Conservation (phyloP, 768 basidiomycete species). For the Agrocybe chaxingu region DNA sequence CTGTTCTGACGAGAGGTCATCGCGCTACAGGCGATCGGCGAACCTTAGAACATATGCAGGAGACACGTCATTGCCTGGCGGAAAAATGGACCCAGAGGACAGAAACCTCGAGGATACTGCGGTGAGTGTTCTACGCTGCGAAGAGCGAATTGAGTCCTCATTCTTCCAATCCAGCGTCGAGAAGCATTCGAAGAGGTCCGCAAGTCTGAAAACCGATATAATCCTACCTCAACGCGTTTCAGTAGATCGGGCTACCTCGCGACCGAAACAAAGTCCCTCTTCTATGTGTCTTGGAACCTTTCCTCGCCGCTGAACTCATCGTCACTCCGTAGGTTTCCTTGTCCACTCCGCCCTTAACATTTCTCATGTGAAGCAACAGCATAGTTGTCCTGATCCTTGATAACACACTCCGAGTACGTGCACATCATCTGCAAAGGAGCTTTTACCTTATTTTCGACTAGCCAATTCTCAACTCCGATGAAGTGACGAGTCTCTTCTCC, state of each 20-base stretch:
- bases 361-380: conserved; percentile 31
- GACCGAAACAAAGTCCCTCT: conserved; percentile 70
- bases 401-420: conserved; percentile 61
- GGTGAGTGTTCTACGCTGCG: conserved; percentile 38
- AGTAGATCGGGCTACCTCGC: conserved; percentile 77
- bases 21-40: conserved; percentile 61
- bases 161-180: conserved; percentile 48
- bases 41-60: conserved; percentile 76
- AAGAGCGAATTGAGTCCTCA: neutral
- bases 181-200: conserved; percentile 89
- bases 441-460: conserved; percentile 22
- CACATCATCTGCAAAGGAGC: neutral
- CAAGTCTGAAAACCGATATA: neutral
- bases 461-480: conserved; percentile 77
- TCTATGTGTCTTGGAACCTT: conserved; percentile 77
- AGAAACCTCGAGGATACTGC: conserved; percentile 74
- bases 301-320: conserved; percentile 66
- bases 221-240: neutral
- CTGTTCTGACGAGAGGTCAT: neutral
- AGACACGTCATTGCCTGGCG: conserved; percentile 87
- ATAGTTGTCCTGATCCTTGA: conserved; percentile 86
- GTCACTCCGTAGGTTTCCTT: conserved; percentile 76
- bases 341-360: neutral
- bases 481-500: conserved; percentile 82
- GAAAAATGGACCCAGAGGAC: conserved; percentile 72